These are phyloP conservation scores for Solanum hybrid DNA, from an alignment of 305 asterid species.

Conservation along the genomic window DNA sequence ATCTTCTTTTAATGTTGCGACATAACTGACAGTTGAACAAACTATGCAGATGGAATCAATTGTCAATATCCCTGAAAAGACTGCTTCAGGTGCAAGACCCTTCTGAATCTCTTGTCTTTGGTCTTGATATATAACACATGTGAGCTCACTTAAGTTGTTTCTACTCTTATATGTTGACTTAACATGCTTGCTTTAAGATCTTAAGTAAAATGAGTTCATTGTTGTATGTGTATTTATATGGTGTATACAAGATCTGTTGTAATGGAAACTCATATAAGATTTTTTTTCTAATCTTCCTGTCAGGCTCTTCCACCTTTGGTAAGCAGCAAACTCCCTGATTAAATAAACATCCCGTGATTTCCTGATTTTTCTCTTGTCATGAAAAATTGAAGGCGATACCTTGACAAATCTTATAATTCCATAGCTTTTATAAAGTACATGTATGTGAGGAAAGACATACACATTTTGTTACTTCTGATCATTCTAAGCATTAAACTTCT, in stretches of 20 bases:
- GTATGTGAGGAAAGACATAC: not conserved
- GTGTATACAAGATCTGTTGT: not conserved
- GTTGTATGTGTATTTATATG: not conserved
- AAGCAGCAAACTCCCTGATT: not conserved
- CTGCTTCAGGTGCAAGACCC: not conserved
- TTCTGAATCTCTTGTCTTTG: not conserved
- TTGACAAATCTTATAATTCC: not conserved
- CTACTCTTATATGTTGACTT: not conserved
- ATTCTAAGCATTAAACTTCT: not conserved
- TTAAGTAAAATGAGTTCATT: not conserved
- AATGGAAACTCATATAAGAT: not conserved
- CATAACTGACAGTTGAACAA: not conserved
- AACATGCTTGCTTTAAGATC: not conserved
- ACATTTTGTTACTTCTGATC: not conserved
- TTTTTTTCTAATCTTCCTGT: not conserved
- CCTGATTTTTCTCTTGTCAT: not conserved
- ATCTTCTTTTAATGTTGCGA: not conserved
- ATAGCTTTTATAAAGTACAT: not conserved
- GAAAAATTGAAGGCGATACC: not conserved
- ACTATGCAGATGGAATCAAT: slow-evolving; percentile 7
- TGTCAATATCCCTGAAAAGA: not conserved
- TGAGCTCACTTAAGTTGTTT: not conserved
- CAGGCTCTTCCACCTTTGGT: not conserved
- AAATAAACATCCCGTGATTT: not conserved
- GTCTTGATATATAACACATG: not conserved